A percentile compares a stretch with the other conserved stretches of the same genome.
These are phyloP conservation scores for Cercospora zeae-maydis DNA, from an alignment of 2,329 filamentous ascomycete genomes.

Conservation along the genomic window DNA sequence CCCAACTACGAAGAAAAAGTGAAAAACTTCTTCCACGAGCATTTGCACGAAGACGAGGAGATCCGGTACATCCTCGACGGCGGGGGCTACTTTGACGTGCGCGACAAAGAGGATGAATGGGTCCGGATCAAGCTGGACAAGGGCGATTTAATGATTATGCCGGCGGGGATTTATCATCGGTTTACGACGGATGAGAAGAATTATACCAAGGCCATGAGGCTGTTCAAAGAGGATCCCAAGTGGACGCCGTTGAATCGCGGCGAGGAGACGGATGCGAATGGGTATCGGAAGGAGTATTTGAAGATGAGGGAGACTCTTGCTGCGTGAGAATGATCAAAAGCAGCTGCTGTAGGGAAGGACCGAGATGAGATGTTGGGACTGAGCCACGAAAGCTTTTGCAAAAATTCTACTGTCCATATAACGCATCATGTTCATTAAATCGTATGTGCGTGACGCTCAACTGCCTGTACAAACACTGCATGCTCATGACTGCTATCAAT, in stretches of 20 bases:
- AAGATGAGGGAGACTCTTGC: conserved; percentile 29
- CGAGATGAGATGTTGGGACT: neutral
- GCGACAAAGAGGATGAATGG: conserved; percentile 80
- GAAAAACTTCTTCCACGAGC: conserved; percentile 89
- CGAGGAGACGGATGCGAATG: conserved; percentile 72
- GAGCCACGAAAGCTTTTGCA: neutral
- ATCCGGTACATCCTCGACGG: conserved; percentile 91
- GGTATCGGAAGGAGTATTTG: conserved; percentile 75
- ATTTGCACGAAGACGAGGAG: conserved; percentile 97
- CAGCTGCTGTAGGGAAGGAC: no score
- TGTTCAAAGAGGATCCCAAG: conserved; percentile 98
- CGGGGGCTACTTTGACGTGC: conserved; percentile 87
- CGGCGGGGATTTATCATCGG: conserved; percentile 92
- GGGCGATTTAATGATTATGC: conserved; percentile 86
- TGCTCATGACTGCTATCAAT: neutral
- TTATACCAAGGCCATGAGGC: conserved; percentile 89
- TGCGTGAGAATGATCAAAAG: neutral
- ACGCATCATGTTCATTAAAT: neutral
- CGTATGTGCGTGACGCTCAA: neutral
- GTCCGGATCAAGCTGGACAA: conserved; percentile 80
- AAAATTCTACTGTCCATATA: no score
- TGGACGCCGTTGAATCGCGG: conserved; percentile 91
- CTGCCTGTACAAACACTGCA: neutral
- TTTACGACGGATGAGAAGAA: conserved; percentile 93
- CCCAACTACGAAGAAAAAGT: conserved; percentile 89